Evolutionary conservation across 805 yeast species (phyloP), one percentile per base, ranked within the genome.

Genomic region (Kodamaea leandrae): DNA sequence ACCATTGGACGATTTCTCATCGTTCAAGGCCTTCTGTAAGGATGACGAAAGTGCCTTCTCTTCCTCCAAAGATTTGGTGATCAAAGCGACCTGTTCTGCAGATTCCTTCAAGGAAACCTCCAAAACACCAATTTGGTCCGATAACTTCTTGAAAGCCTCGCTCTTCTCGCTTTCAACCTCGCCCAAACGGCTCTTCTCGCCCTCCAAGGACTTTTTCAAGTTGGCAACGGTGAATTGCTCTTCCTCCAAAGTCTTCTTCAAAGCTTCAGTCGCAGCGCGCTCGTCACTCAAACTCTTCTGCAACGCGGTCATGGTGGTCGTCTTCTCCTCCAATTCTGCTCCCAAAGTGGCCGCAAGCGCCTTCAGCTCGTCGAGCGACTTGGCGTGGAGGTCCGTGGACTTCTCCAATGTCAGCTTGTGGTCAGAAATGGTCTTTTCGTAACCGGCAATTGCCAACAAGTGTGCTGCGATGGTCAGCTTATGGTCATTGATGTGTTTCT

Each of bases 381-480:
- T 27, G 15, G 6, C 15, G 17, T 27, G 32, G 32, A 6, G 6
- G 17, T 27, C 32, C 24, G 6, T 21, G 17, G 7, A 7, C 28
- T 25, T 25, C 13, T 25, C 28, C 28, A 27, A 14, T 7, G 6
- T 14, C n/a, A n/a, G n/a, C n/a, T n/a, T n/a, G n/a, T n/a, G n/a
- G n/a, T n/a, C 28, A 25, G 28, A 25, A 25, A 25, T 6, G 28
- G 28, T 25, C 28, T 25, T 30, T 12, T 16, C 33, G 13, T 30
- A 13, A 12, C 17, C 14, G n/a, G 21, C 21, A 6, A 30, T 17
- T 12, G 4, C 33, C 32, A 21, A 21, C 24, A n/a, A n/a, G n/a
- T n/a, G n/a, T n/a, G n/a, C n/a, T n/a, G n/a, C n/a, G n/a, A n/a
- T n/a, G n/a, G n/a, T n/a, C n/a, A n/a, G n/a, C n/a, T n/a, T n/a